phyloP scores from a whole-genome alignment of 192 early-diverging fungal genomes.

The Coemansia sp. region DNA sequence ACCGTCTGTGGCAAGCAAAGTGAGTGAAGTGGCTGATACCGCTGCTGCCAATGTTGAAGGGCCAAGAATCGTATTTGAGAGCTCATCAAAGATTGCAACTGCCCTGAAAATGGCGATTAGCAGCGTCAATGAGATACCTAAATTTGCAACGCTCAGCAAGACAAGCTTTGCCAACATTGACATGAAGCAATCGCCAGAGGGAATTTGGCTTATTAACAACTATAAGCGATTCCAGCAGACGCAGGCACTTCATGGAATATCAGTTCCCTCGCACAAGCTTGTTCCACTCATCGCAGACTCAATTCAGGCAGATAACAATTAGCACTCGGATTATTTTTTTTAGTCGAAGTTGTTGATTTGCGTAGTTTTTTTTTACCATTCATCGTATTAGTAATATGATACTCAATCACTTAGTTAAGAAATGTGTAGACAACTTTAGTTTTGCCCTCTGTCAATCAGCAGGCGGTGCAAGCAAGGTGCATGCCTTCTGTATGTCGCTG shows the following conservation, averaged over 20 bases:
- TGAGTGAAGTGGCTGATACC: not conserved
- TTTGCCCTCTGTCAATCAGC: too few relatives aligned
- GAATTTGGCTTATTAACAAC: not conserved
- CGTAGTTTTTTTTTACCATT: not conserved
- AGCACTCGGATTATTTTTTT: too few relatives aligned
- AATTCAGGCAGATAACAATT: not conserved
- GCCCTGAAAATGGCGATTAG: not conserved
- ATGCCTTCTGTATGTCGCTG: too few relatives aligned
- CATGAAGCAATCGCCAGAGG: not conserved
- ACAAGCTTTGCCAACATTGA: not conserved
- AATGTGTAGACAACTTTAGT: too few relatives aligned
- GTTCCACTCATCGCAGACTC: not conserved
- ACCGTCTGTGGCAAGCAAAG: not conserved
- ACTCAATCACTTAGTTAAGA: too few relatives aligned
- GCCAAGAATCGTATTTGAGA: not conserved
- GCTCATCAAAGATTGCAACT: not conserved
- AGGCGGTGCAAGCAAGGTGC: too few relatives aligned
- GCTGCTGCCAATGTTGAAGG: not conserved
- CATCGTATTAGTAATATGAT: too few relatives aligned
- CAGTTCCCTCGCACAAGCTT: not conserved
- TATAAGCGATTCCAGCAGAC: not conserved
- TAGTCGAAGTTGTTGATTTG: too few relatives aligned
- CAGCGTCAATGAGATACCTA: not conserved
- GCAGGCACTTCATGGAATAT: not conserved
- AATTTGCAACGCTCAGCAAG: not conserved